Percentiles rank a stretch among this genome's conserved stretches.
phyloP scores from a whole-genome alignment of 306 rosid species.

The Vigna unguiculata region DNA sequence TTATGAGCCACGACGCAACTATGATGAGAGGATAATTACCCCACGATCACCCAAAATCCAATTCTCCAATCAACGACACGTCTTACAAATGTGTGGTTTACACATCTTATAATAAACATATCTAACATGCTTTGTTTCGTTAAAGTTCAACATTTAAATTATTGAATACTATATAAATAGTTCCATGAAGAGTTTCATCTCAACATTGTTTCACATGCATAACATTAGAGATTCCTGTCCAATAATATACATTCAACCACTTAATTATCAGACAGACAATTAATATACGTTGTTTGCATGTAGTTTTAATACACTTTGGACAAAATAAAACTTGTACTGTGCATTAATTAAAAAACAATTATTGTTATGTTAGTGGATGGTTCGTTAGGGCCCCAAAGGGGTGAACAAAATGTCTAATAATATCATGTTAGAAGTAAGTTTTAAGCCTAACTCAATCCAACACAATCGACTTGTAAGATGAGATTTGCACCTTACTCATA shows the following conservation, averaged over 20 bases:
- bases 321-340: no score
- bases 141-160: conserved; percentile 53
- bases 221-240: background rate
- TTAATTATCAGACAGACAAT: no score
- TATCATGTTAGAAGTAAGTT: no score
- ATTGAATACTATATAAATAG: conserved; percentile 42
- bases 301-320: no score
- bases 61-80: background rate
- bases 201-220: background rate
- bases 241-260: background rate
- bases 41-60: background rate
- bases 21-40: background rate
- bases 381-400: no score
- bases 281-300: no score
- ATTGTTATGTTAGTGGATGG: no score
- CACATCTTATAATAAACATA: conserved; percentile 17
- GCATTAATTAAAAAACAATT: no score
- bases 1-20: background rate
- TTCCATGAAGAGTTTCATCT: conserved; percentile 14
- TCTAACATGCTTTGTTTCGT: conserved; percentile 53
- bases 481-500: no score
- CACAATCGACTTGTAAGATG: no score
- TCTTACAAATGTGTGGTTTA: conserved; percentile 5
- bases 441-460: no score
- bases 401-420: no score